Percentiles rank a stretch among this genome's conserved stretches.
Conservation (phyloP, 768 basidiomycete genomes). For the Trametes cingulata region DNA sequence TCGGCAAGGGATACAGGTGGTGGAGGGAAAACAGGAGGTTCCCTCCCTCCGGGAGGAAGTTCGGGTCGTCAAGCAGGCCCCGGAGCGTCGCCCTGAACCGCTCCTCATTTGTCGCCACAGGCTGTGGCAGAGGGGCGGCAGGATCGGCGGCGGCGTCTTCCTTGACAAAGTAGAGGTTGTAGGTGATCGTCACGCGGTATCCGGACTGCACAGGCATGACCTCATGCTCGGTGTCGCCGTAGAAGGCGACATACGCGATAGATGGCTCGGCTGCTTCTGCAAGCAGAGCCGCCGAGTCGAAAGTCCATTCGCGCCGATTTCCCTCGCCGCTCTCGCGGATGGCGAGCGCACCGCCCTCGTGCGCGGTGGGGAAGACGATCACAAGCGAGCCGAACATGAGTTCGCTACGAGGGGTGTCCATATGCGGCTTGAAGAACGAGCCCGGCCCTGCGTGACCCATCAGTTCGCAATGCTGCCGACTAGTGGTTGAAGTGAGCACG, state of each 20-base stretch:
- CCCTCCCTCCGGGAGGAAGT: constrained; percentile 43
- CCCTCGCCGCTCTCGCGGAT: constrained; percentile 29
- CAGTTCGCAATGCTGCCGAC: neutral
- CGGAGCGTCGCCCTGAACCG: constrained; percentile 20
- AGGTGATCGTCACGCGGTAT: constrained; percentile 46
- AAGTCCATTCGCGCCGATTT: constrained; percentile 31
- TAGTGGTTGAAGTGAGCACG: neutral
- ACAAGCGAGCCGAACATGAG: constrained; percentile 56
- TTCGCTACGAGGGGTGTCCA: constrained; percentile 46
- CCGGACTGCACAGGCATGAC: constrained; percentile 44
- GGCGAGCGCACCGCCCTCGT: constrained; percentile 46
- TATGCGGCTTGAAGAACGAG: constrained; percentile 52
- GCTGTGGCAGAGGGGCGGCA: neutral
- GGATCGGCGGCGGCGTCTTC: neutral
- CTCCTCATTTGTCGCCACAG: constrained; percentile 1
- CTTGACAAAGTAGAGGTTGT: constrained; percentile 37
- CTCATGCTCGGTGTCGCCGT: constrained; percentile 48
- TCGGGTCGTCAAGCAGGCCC: constrained; percentile 33
- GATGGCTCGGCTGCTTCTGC: constrained; percentile 10
- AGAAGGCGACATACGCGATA: constrained; percentile 44
- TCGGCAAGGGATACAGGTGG: constrained; percentile 36
- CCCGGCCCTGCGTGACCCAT: constrained; percentile 29
- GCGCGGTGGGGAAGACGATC: constrained; percentile 46
- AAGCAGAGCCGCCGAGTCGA: constrained; percentile 39
- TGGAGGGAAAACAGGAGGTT: constrained; percentile 42